Percentiles rank a stretch among this genome's conserved stretches.
phyloP scores from a whole-genome alignment of 371 early-diverging fungal species.

The Coemansia sp. region DNA sequence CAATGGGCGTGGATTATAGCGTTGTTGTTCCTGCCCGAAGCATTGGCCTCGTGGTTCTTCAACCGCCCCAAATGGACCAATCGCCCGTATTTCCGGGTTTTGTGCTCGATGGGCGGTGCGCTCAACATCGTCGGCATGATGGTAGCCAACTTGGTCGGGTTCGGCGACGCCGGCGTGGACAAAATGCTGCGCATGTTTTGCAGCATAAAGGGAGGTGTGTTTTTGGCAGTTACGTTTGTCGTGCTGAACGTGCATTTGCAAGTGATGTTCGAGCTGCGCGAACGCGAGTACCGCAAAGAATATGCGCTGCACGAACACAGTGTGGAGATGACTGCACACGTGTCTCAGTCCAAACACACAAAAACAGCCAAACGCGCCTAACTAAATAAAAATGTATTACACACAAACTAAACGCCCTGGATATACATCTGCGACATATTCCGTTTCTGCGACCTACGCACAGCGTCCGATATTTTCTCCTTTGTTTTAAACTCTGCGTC shows the following conservation, averaged over 20 bases:
- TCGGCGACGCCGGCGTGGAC: constrained; percentile 82
- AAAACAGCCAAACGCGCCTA: too few species aligned
- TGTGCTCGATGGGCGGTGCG: constrained; percentile 81
- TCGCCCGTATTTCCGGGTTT: constrained; percentile 68
- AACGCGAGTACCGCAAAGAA: constrained; percentile 57
- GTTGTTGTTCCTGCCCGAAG: constrained; percentile 82
- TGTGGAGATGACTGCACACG: neutral
- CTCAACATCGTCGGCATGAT: constrained; percentile 90
- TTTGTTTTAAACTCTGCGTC: constrained; percentile 54
- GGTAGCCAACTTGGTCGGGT: constrained; percentile 92
- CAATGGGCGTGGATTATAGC: constrained; percentile 93
- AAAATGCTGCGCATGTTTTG: constrained; percentile 57
- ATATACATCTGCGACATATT: constrained; percentile 20
- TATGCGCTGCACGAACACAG: neutral
- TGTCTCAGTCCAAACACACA: too few species aligned
- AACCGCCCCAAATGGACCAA: constrained; percentile 43
- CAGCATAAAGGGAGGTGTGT: constrained; percentile 51
- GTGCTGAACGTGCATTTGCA: constrained; percentile 72
- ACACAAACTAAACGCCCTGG: constrained; percentile 1
- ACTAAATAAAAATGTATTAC: neutral
- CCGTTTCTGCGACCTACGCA: constrained; percentile 22
- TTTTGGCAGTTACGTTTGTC: constrained; percentile 56
- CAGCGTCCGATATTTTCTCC: constrained; percentile 44
- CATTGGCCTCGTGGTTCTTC: constrained; percentile 63
- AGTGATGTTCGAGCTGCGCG: constrained; percentile 82